phyloP scores from a whole-genome alignment of 495 filamentous ascomycete species.

The Tuber brumale region DNA sequence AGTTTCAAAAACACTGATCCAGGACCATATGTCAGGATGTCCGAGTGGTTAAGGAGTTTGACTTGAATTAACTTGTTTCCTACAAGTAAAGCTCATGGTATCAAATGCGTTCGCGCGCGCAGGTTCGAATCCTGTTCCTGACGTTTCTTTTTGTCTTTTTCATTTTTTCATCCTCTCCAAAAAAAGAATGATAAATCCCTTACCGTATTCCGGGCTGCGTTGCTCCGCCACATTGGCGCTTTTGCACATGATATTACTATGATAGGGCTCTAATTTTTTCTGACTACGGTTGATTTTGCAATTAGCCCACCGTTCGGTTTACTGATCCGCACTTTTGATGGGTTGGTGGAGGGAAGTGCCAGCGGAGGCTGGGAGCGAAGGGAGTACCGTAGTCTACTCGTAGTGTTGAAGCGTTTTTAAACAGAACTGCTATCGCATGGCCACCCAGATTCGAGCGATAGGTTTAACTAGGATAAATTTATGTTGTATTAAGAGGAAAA shows the following conservation, averaged over 20 bases:
- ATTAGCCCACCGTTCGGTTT: background rate
- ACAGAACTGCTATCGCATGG: too few relatives aligned
- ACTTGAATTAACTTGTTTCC: constrained; percentile 1
- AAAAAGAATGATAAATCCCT: background rate
- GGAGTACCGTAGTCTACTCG: too few relatives aligned
- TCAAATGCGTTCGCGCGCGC: constrained; percentile 6
- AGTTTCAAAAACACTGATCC: background rate
- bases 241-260: background rate
- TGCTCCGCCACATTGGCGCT: background rate
- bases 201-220: background rate
- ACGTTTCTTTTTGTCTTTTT: background rate
- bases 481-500: too few relatives aligned
- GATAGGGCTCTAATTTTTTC: background rate
- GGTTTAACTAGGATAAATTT: too few relatives aligned
- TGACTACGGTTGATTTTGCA: background rate
- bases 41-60: constrained; percentile 6
- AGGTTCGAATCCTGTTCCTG: constrained; percentile 6
- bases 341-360: background rate
- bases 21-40: background rate
- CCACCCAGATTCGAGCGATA: too few relatives aligned
- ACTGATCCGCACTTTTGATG: background rate
- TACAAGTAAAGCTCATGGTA: background rate
- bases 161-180: too few relatives aligned
- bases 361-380: background rate
- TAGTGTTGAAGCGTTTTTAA: too few relatives aligned